phyloP scores from a whole-genome alignment of 768 basidiomycete genomes.

The Imleria badia region DNA sequence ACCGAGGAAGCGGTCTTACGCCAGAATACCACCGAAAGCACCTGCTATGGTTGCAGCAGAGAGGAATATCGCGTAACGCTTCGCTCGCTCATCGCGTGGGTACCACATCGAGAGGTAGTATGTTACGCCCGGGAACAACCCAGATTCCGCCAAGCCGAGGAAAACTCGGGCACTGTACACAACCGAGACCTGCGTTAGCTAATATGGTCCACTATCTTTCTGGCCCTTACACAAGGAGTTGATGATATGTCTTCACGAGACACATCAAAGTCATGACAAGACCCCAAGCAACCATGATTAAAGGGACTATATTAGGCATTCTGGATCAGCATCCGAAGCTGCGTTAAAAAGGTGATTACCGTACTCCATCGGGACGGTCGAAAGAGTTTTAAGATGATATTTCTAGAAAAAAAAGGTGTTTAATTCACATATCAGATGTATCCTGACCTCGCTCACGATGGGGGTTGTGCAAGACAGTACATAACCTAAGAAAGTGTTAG shows the following conservation, averaged over 20 bases:
- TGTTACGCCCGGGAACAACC: constrained; percentile 40
- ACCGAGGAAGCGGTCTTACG: constrained; percentile 32
- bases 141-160: constrained; percentile 47
- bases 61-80: constrained; percentile 58
- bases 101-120: constrained; percentile 58
- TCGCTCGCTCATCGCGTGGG: constrained; percentile 52
- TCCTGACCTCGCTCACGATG: constrained; percentile 32
- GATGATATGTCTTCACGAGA: constrained; percentile 33
- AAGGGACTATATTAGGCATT: constrained; percentile 32
- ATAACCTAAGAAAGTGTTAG: constrained; percentile 25
- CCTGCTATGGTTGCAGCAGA: constrained; percentile 56
- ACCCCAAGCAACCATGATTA: constrained; percentile 39
- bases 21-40: constrained; percentile 46
- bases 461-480: constrained; percentile 39
- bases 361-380: constrained; percentile 36
- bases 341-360: not conserved
- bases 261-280: constrained; percentile 38
- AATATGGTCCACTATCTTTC: not conserved
- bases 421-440: not conserved
- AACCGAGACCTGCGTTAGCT: constrained; percentile 1
- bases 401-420: constrained; percentile 21
- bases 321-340: constrained; percentile 3
- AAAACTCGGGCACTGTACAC: constrained; percentile 37
- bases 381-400: constrained; percentile 36
- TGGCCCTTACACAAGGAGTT: constrained; percentile 29